Evolutionary conservation across 108 stramenopile species (phyloP), one percentile per base, ranked within the genome.

Genomic region (Parmales sp.): DNA sequence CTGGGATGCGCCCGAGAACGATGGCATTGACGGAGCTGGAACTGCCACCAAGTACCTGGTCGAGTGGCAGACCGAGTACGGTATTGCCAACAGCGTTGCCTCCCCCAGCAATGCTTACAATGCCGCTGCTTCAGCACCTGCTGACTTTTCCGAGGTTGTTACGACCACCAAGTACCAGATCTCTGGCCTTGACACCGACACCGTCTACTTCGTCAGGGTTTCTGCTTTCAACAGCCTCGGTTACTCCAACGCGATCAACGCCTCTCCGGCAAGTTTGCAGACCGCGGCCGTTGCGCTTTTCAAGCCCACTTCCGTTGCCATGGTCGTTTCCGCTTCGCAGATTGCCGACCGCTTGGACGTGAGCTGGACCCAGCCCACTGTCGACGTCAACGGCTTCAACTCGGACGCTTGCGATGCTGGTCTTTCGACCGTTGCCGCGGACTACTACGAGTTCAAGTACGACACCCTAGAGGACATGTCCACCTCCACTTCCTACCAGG

Each of bases 11-110:
- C 81, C 83, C 9, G 68, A 51, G 8, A 73, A 75, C 67, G 36
- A 11, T 20, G 66, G 28, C 1, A 41, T 39, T 3, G 71, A 80
- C 41, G 83, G 86, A 36, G 85, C 86, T 26, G 54, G 66, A 38
- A 37, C 66, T 20, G 82, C 88, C 23, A 71, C 66, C 38, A 81
- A 83, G 38, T 88, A 85, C 72, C 74, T 85, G 37, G 76, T 88
- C 16, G 87, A 88, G 69, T 86, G 84, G 85, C 86, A 88, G 65
- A 73, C 54, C 11, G 54, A 73, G 34, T 63, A 72, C 65, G 38
- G 39, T 45, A 76, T 79, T 75, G 69, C 63, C 18, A 68, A 69
- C 44, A 64, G 68, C 19, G 69, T 68, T 22, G 74, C 67, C 28
- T 74, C 72, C 26, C 51, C 75, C 13, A 51, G 48, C 6, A 81